Evolutionary conservation across 2,329 filamentous ascomycete genomes (phyloP).

Genomic region (Pezicula rhizophila): DNA sequence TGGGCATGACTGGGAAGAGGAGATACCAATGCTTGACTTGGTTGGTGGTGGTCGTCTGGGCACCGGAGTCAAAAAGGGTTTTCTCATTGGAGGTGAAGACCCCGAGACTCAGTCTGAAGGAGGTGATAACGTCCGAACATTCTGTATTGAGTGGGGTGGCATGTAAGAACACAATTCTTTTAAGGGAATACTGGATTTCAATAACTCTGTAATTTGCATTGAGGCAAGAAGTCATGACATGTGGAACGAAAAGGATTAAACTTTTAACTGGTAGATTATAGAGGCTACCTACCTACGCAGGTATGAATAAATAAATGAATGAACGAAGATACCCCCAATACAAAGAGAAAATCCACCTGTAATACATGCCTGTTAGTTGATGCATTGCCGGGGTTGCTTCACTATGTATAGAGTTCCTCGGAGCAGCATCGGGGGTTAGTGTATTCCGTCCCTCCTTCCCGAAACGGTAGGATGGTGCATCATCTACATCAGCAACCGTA

Average conservation of each 20-base stretch:
- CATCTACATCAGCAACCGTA: too few relatives aligned
- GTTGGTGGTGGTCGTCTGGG: slow-evolving; percentile 82
- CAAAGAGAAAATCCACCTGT: neutral
- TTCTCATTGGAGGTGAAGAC: slow-evolving; percentile 70
- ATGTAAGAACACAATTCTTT: slow-evolving; percentile 52
- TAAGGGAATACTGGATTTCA: neutral
- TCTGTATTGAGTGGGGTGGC: slow-evolving; percentile 89
- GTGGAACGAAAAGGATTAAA: too few relatives aligned
- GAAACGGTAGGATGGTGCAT: too few relatives aligned
- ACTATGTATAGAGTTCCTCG: too few relatives aligned
- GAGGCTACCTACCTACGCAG: neutral
- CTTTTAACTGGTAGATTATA: too few relatives aligned
- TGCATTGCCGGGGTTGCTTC: too few relatives aligned
- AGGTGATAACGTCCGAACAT: slow-evolving; percentile 54
- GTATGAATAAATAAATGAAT: neutral
- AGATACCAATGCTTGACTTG: slow-evolving; percentile 77
- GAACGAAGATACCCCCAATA: neutral
- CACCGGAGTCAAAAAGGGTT: slow-evolving; percentile 94
- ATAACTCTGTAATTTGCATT: neutral
- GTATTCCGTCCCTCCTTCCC: too few relatives aligned
- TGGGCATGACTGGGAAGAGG: slow-evolving; percentile 81
- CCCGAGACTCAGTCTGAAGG: slow-evolving; percentile 26
- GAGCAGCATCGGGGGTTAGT: too few relatives aligned
- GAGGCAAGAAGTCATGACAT: neutral
- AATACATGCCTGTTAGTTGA: too few relatives aligned